These are phyloP conservation scores for Talaromyces pinophilus DNA, from an alignment of 2,329 filamentous ascomycete species.

Conservation along the genomic window DNA sequence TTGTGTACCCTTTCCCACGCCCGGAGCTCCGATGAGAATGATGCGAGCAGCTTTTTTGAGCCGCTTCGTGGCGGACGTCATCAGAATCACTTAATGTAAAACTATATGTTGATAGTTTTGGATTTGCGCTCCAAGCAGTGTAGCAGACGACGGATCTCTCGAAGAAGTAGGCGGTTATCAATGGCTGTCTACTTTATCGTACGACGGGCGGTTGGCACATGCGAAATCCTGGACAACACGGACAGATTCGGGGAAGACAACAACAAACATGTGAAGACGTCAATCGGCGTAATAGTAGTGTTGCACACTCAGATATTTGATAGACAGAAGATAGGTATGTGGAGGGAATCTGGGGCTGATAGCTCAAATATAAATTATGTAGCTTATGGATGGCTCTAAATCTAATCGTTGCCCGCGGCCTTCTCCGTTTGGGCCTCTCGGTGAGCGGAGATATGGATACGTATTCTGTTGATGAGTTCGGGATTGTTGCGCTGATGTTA, in stretches of 20 bases:
- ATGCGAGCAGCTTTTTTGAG: slow-evolving; percentile 82
- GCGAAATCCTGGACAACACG: neutral
- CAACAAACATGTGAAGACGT: slow-evolving; percentile 17
- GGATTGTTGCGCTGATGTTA: neutral
- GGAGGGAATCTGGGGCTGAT: neutral
- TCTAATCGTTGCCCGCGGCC: slow-evolving; percentile 2
- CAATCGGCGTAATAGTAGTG: neutral
- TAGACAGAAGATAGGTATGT: neutral
- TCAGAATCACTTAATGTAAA: slow-evolving; percentile 25
- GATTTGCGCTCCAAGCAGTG: neutral
- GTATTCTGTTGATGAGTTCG: neutral
- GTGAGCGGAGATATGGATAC: slow-evolving; percentile 15
- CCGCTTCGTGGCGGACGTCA: slow-evolving; percentile 46
- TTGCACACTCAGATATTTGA: neutral
- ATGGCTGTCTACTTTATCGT: neutral
- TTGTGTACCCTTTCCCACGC: slow-evolving; percentile 96
- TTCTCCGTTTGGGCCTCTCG: slow-evolving; percentile 16
- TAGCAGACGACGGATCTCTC: neutral
- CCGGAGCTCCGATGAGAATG: slow-evolving; percentile 93
- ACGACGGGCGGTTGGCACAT: slow-evolving; percentile 9
- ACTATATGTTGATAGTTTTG: neutral
- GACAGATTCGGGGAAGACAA: slow-evolving; percentile 7
- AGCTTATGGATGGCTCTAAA: neutral
- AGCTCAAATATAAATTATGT: neutral
- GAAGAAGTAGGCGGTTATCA: neutral